Evolutionary conservation across 495 filamentous ascomycete species (phyloP).

Genomic region (Hyaloscypha finlandica): DNA sequence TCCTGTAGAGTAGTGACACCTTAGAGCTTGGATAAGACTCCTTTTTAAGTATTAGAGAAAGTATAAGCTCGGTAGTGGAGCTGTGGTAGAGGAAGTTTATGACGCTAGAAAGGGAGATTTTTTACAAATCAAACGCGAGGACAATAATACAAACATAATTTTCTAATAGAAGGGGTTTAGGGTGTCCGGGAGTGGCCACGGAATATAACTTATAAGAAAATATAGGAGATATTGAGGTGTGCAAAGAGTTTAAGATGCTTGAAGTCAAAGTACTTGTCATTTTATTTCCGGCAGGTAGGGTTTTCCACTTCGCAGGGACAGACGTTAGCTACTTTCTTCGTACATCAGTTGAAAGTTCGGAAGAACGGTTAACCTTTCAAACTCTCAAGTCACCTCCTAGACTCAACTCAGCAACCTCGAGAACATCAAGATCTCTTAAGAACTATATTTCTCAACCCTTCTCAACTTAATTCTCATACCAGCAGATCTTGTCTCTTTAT

Average conservation of each 20-base stretch:
- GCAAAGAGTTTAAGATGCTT: background rate
- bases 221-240: background rate
- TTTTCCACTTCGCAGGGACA: background rate
- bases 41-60: too few relatives aligned
- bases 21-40: too few relatives aligned
- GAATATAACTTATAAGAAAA: background rate
- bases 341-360: too few relatives aligned
- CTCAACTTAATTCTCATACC: too few relatives aligned
- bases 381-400: too few relatives aligned
- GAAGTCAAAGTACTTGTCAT: background rate
- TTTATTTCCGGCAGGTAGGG: background rate
- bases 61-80: too few relatives aligned
- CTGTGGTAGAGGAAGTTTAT: background rate
- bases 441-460: too few relatives aligned
- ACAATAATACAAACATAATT: background rate
- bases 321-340: background rate
- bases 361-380: too few relatives aligned
- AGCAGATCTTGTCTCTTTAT: too few relatives aligned
- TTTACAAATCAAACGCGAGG: background rate
- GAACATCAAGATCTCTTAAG: too few relatives aligned
- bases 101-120: background rate
- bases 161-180: background rate
- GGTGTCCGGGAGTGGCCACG: background rate
- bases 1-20: too few relatives aligned
- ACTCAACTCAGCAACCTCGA: too few relatives aligned